Evolutionary conservation across 331 rosid genomes (phyloP).

Genomic region (Telfairia occidentalis): DNA sequence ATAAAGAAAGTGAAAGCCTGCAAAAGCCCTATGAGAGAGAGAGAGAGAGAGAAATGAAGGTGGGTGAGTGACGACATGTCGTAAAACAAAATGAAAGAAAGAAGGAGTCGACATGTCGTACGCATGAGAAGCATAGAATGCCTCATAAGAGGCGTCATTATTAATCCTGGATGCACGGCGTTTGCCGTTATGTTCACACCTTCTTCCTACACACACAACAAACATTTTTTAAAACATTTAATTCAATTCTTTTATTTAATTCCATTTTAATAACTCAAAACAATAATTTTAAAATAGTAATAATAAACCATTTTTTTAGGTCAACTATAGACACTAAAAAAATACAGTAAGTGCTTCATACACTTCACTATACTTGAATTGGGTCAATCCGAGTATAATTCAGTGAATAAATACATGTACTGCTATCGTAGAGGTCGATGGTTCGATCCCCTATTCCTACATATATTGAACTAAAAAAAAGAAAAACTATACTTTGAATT

Average conservation of each 20-base stretch:
- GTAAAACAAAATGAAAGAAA: not conserved
- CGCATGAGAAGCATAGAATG: slow-evolving; percentile 62
- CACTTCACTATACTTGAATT: too few species aligned
- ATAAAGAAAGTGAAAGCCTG: slow-evolving; percentile 46
- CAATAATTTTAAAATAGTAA: too few species aligned
- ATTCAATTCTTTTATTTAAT: not conserved
- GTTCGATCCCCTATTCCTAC: too few species aligned
- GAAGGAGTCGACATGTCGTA: slow-evolving; percentile 20
- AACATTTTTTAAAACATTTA: not conserved
- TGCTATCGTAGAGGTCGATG: too few species aligned
- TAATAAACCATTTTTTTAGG: too few species aligned
- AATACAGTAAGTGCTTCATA: too few species aligned
- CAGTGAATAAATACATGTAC: too few species aligned
- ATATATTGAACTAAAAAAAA: too few species aligned
- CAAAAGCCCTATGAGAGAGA: slow-evolving; percentile 44
- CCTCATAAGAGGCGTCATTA: slow-evolving; percentile 96
- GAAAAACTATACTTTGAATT: too few species aligned
- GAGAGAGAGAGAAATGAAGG: not conserved
- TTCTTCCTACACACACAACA: slow-evolving; percentile 42
- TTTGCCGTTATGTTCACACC: slow-evolving; percentile 73
- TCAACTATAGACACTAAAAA: too few species aligned
- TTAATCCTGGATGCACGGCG: slow-evolving; percentile 83
- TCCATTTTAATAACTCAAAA: not conserved
- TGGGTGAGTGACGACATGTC: not conserved
- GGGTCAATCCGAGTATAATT: too few species aligned